These are phyloP conservation scores for Dothidotthia symphoricarpi DNA, from an alignment of 2,329 filamentous ascomycete species.

Conservation along the genomic window DNA sequence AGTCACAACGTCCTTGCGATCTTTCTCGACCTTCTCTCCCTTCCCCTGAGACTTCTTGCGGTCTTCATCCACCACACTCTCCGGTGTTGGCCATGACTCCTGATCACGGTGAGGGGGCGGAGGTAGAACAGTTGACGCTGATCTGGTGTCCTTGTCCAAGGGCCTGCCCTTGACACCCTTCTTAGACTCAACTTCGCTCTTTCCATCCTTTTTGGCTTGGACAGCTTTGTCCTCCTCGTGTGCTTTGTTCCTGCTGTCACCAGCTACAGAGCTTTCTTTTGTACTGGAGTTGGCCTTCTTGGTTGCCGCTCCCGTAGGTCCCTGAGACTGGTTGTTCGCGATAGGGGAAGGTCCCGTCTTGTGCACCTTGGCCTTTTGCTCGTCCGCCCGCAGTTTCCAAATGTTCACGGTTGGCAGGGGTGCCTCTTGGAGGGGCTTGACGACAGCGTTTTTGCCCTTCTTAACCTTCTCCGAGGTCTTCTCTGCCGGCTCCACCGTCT, in stretches of 20 bases:
- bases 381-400: slow-evolving; percentile 78
- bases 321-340: slow-evolving; percentile 20
- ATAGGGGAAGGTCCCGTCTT: slow-evolving; percentile 45
- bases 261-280: slow-evolving; percentile 20
- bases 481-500: slow-evolving; percentile 52
- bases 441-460: slow-evolving; percentile 42
- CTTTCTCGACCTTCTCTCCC: slow-evolving; percentile 63
- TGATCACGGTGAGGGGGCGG: slow-evolving; percentile 73
- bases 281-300: slow-evolving; percentile 27
- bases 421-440: slow-evolving; percentile 71
- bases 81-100: slow-evolving; percentile 85
- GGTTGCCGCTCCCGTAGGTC: slow-evolving; percentile 7
- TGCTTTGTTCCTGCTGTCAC: slow-evolving; percentile 20
- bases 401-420: slow-evolving; percentile 81
- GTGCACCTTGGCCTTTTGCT: slow-evolving; percentile 54
- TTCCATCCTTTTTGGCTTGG: slow-evolving; percentile 28
- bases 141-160: slow-evolving; percentile 31
- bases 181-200: slow-evolving; percentile 25
- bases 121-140: slow-evolving; percentile 30
- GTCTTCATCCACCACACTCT: slow-evolving; percentile 72
- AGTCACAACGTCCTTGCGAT: slow-evolving; percentile 55
- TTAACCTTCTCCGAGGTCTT: slow-evolving; percentile 57
- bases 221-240: slow-evolving; percentile 30
- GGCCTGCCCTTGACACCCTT: slow-evolving; percentile 29
- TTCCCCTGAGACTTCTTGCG: slow-evolving; percentile 71